Evolutionary conservation across 208 protist species (phyloP).

Genomic region (Tritrichomonas foetus): DNA sequence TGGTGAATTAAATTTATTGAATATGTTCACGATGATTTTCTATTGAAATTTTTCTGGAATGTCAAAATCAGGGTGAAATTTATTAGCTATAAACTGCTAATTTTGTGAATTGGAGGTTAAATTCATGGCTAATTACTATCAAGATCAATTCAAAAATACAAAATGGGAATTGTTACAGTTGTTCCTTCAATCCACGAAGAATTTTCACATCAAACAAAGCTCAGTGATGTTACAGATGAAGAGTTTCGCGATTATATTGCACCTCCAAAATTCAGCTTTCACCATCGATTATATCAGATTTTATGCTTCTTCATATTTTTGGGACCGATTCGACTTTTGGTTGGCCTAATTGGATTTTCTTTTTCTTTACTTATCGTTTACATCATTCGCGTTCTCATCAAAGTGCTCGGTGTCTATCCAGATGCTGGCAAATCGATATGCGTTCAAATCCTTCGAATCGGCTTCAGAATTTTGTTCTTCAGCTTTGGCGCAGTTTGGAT

Average conservation of each 20-base stretch:
- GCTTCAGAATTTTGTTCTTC: not conserved
- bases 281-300: not conserved
- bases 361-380: not conserved
- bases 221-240: not conserved
- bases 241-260: not conserved
- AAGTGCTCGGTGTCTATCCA: not conserved
- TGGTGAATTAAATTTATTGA: too few species aligned
- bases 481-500: not conserved
- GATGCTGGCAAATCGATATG: not conserved
- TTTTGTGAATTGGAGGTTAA: too few species aligned
- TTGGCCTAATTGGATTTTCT: not conserved
- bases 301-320: not conserved
- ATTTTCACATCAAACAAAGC: not conserved
- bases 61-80: too few species aligned
- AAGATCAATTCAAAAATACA: too few species aligned
- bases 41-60: too few species aligned
- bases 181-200: too few species aligned
- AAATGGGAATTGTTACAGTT: too few species aligned
- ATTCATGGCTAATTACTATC: too few species aligned
- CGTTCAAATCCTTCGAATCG: not conserved
- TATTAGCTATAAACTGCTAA: too few species aligned
- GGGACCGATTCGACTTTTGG: not conserved
- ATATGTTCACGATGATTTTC: too few species aligned
- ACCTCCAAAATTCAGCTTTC: not conserved
- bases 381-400: not conserved